Evolutionary conservation across 1,139 yeast species (phyloP), one percentile per base, ranked within the genome.

Genomic region (Yamadazyma atmosphaerica): DNA sequence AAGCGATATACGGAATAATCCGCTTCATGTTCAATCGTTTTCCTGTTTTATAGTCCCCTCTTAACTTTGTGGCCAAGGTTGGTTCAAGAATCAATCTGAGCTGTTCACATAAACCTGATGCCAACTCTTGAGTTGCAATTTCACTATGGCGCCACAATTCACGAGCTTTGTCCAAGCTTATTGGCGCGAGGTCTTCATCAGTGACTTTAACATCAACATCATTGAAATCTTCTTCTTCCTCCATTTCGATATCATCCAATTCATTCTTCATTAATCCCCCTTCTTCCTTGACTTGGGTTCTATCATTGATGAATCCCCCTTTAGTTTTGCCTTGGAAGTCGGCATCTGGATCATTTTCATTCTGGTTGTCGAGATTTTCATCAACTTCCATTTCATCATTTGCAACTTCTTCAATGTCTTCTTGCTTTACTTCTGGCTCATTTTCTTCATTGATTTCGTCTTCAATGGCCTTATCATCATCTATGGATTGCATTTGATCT

Each of bases 21-120:
- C 98, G 75, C 72, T 90, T 92, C 98, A 94, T 90, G 63, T 94
- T 94, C 55, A 94, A 76, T 49, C 98, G 75, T 62, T 94, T 94
- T 61, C 99, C 99, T 2, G 98, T 90, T 63, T 90, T 89, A 65
- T 88, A 94, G 61, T 94, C 98, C 53, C 99, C 99, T 47, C 80
- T 81, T 42, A 94, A 72, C 60, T 92, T 92, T 2, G 98, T 92
- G 11, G 97, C 95, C 46, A 87, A 70, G 0, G 98, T 92, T 4
- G 99, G 99, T 56, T 92, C 98, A 52, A 94, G 70, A 55, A 94
- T 92, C 46, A 94, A 75, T 36, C 98, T 76, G 46, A 94, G 72
- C 61, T 94, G 98, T 63, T 94, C 99, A 59, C 96, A 85, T 34
- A 94, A 70, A 18, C 89, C 83, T 3, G 95, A 80, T 1, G 97